Evolutionary conservation across 805 yeast genomes (phyloP).

Genomic region (Torulaspora maleeae): DNA sequence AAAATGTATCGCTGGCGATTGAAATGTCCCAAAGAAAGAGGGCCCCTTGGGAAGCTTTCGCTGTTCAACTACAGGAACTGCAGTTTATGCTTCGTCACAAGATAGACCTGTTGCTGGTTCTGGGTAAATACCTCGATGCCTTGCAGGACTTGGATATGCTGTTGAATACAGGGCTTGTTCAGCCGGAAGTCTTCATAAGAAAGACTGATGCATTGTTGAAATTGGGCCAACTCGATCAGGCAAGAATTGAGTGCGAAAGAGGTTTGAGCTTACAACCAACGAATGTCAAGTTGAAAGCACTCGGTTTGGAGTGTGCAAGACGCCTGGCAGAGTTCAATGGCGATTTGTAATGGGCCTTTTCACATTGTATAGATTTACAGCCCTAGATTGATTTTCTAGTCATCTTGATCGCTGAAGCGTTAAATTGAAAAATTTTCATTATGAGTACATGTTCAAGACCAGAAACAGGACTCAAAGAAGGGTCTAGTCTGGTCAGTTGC

Average conservation of each 20-base stretch:
- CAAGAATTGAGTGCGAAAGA: conserved; percentile 65
- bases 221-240: conserved; percentile 57
- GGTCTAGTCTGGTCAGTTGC: background rate
- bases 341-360: conserved; percentile 16
- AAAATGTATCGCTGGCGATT: conserved; percentile 59
- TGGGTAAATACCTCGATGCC: conserved; percentile 53
- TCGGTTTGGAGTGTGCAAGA: conserved; percentile 26
- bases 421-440: conserved; percentile 4
- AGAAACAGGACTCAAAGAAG: background rate
- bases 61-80: conserved; percentile 63
- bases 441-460: background rate
- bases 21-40: conserved; percentile 60
- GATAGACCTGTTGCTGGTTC: conserved; percentile 61
- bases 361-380: background rate
- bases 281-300: conserved; percentile 37
- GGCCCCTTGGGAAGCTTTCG: conserved; percentile 70
- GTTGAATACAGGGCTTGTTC: conserved; percentile 50
- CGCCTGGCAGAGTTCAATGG: conserved; percentile 32
- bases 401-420: background rate
- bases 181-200: conserved; percentile 69
- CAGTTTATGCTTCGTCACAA: conserved; percentile 63
- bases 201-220: conserved; percentile 60
- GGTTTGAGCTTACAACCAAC: conserved; percentile 61
- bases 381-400: conserved; percentile 1
- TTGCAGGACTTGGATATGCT: conserved; percentile 66